Evolutionary conservation across 805 yeast genomes (phyloP), one percentile per base, ranked within the genome.

Genomic region (Wickerhamomyces strasburgensis): DNA sequence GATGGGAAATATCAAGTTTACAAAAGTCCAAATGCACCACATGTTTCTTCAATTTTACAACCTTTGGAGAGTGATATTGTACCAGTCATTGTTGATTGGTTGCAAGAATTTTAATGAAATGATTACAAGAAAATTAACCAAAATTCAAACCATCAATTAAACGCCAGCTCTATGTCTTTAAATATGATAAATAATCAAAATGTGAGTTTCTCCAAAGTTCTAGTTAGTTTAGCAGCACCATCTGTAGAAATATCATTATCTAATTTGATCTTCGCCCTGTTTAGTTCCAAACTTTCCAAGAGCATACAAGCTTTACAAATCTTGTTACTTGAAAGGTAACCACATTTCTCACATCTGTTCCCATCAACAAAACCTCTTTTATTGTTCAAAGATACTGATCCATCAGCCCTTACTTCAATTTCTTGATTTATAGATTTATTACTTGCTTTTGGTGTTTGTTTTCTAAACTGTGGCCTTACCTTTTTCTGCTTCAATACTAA

Each of bases 221-320:
- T 73, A 2, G 78, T 63, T 5, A 75, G 48, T 40, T 70, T 71
- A 2, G 88, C 88, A 3, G 85, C 80, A 2, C 89, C 87, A 27
- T 71, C 78, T 0, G 66, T 62, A 1, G 78, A 62, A 2, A 56
- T 47, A 38, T 76, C 75, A 27, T 60, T 64, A 5, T 78, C 88
- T 4, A 88, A 52, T 2, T 60, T 42, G 3, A 84, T 52, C 56
- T 80, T 78, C 0, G 96, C 84, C 46, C 93, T 70, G 45, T 74
- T 78, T 36, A 74, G 67, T 49, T 89, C 93, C 38, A 93, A 69
- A 0, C 96, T 96, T 42, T 85, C 89, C 33, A 93, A 61, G 19
- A 93, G 64, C 37, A 84, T 73, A 60, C 98, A 93, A 1, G 98
- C 98, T 62, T 93, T 93, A 63, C 98, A 93, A 6, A 88, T 74